These are phyloP conservation scores for Phaeophleospora eucalypticola DNA, from an alignment of 2,329 filamentous ascomycete genomes.

Conservation along the genomic window DNA sequence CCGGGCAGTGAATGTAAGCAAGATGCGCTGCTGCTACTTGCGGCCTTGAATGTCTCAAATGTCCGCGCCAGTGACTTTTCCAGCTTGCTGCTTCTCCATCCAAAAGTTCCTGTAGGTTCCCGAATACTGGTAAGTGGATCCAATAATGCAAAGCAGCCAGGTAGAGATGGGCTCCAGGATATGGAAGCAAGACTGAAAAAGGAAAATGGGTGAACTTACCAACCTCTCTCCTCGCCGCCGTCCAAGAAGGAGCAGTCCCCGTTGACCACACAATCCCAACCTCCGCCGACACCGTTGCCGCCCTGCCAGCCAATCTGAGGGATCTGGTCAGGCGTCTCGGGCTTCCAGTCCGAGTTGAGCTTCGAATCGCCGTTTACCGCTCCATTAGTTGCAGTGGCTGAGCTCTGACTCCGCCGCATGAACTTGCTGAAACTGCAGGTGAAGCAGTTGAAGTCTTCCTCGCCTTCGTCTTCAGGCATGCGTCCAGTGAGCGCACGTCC, in stretches of 20 bases:
- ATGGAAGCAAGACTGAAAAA: conserved; percentile 11
- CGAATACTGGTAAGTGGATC: conserved; percentile 25
- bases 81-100: conserved; percentile 26
- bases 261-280: conserved; percentile 76
- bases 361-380: conserved; percentile 10
- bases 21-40: conserved; percentile 7
- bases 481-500: conserved; percentile 75
- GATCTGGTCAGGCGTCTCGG: conserved; percentile 33
- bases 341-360: conserved; percentile 25
- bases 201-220: conserved; percentile 54
- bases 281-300: conserved; percentile 63
- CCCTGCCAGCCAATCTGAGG: conserved; percentile 52
- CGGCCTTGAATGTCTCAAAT: no score
- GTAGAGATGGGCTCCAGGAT: neutral
- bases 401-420: conserved; percentile 38
- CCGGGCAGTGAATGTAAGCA: conserved; percentile 14
- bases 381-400: conserved; percentile 6
- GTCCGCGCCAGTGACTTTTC: conserved; percentile 10
- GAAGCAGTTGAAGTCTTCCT: conserved; percentile 79
- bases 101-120: conserved; percentile 29
- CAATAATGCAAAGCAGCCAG: conserved; percentile 4
- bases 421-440: conserved; percentile 78
- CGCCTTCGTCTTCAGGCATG: conserved; percentile 66
- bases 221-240: conserved; percentile 80
- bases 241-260: conserved; percentile 81